Evolutionary conservation across 768 basidiomycete species (phyloP), one percentile per base, ranked within the genome.

Genomic region (Russula olivacea): DNA sequence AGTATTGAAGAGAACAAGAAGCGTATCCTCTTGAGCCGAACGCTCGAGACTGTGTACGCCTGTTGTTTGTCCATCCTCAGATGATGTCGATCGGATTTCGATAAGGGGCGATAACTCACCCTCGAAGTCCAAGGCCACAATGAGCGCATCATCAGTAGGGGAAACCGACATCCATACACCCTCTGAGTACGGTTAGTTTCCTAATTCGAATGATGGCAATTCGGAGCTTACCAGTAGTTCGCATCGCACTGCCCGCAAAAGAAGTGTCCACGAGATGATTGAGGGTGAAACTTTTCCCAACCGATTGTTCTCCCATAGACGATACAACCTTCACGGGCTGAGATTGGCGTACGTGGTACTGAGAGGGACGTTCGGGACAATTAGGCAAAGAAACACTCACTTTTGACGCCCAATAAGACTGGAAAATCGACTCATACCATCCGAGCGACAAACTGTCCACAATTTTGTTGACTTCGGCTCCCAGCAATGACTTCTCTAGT

Each of bases 111-210:
- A 6, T 8, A 55, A 7, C 30, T 62, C 28, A 78, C 85, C 85
- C 76, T 86, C 86, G 55, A 86, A 87, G 65, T 86, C 85, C 8
- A 86, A 75, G 2, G 85, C 80, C 1, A 86, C 83, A 14, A 86
- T 73, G 17, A 87, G 69, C 0, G 72, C 72, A 23, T 83, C 80
- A 55, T 79, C 74, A 0, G 84, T 85, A 0, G 85, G 86, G 1
- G 85, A 84, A 12, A 83, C 82, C 0, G 84, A 85, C 79, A 86
- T 81, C 85, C 84, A 86, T 1, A 86, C 82, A 3, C 84, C 84
- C 73, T 84, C 82, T 69, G 67, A 34, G 68, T 21, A 8, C 36
- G 15, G 40, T 41, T 25, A 58, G 17, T 52, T n/a, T 34, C 7
- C 6, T 52, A 36, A 12, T 45, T 19, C n/a, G 55, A 5, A 48